phyloP scores from a whole-genome alignment of 495 filamentous ascomycete genomes.

The Aspergillus biplanus region DNA sequence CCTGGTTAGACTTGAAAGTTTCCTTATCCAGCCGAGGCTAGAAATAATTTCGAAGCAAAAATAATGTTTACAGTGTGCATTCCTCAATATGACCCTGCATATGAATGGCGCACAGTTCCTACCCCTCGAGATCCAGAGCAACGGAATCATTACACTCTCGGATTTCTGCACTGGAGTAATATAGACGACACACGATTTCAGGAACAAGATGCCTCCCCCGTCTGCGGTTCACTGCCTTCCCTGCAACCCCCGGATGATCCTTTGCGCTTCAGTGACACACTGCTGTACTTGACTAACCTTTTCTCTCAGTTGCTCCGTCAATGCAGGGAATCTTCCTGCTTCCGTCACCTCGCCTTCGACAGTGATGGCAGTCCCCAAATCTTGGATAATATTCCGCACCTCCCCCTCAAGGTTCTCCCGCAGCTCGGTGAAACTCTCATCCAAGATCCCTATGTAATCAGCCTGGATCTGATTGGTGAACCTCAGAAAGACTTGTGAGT shows the following conservation, averaged over 20 bases:
- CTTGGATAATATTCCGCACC: constrained; percentile 4
- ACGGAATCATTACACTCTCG: too few species aligned
- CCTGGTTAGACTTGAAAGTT: not conserved
- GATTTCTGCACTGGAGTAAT: too few species aligned
- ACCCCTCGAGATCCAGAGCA: too few species aligned
- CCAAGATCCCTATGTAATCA: not conserved
- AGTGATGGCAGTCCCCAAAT: constrained; percentile 3
- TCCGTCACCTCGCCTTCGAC: not conserved
- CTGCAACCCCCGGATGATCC: not conserved
- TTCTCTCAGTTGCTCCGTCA: not conserved
- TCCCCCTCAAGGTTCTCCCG: not conserved
- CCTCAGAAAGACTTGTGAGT: constrained; percentile 4
- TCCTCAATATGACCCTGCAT: too few species aligned
- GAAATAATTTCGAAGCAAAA: too few species aligned
- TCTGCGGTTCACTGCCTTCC: not conserved
- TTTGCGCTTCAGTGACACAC: not conserved
- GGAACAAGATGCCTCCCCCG: not conserved
- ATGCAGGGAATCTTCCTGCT: not conserved
- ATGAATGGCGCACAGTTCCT: too few species aligned
- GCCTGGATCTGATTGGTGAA: not conserved
- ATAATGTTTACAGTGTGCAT: too few species aligned
- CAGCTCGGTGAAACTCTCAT: constrained; percentile 1
- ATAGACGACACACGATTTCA: not conserved
- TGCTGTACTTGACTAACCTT: not conserved
- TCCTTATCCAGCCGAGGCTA: too few species aligned